Evolutionary conservation across 2,329 filamentous ascomycete species (phyloP).

Genomic region (Acrocalymma vagum): DNA sequence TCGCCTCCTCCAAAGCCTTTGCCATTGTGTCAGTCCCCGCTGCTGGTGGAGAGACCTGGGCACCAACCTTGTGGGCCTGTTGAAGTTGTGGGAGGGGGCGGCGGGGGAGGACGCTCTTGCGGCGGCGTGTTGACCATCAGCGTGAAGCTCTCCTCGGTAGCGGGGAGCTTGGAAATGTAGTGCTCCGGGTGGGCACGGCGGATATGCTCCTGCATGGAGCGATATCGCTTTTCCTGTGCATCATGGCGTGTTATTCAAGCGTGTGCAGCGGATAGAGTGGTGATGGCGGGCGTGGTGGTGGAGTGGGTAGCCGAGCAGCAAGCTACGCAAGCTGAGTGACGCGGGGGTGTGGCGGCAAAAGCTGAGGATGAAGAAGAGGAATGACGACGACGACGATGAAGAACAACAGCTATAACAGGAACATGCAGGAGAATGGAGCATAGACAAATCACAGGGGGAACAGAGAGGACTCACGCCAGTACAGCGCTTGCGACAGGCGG

Average conservation of each 20-base stretch:
- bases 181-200: slow-evolving; percentile 95
- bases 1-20: slow-evolving; percentile 63
- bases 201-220: slow-evolving; percentile 99
- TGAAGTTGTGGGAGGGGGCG: slow-evolving; percentile 52
- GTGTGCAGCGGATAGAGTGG: slow-evolving; percentile 16
- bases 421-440: slow-evolving; percentile 3
- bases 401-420: too few species aligned
- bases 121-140: slow-evolving; percentile 95
- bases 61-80: slow-evolving; percentile 45
- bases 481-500: slow-evolving; percentile 96
- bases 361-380: slow-evolving; percentile 4
- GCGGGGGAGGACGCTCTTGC: slow-evolving; percentile 70
- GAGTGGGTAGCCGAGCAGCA: slow-evolving; percentile 12
- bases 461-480: slow-evolving; percentile 81
- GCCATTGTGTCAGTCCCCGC: slow-evolving; percentile 42
- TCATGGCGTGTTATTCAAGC: slow-evolving; percentile 40
- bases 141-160: slow-evolving; percentile 96
- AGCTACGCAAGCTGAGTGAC: slow-evolving; percentile 30
- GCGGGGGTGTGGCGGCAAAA: slow-evolving; percentile 20
- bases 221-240: slow-evolving; percentile 87
- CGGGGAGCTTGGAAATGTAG: slow-evolving; percentile 97
- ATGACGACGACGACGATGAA: too few species aligned
- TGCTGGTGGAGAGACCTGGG: slow-evolving; percentile 36
- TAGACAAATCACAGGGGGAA: slow-evolving; percentile 4
- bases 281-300: slow-evolving; percentile 6